A percentile compares a stretch with the other conserved stretches of the same genome.
These are phyloP conservation scores for Nicotiana rustica DNA, from an alignment of 305 asterid genomes.

Conservation along the genomic window DNA sequence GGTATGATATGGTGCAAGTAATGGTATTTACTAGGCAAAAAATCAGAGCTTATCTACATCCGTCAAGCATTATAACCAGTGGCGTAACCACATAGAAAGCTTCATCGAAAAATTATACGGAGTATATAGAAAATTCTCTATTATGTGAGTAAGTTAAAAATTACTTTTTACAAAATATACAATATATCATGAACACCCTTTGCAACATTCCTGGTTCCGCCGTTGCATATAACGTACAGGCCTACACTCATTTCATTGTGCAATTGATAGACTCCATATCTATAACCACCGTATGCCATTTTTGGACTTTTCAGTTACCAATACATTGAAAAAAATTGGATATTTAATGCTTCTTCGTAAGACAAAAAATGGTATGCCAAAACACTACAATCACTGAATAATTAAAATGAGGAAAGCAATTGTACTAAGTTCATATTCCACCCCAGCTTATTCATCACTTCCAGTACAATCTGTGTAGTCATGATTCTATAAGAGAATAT, in stretches of 20 bases:
- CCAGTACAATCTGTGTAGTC: constrained; percentile 8
- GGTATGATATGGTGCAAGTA: not conserved
- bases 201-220: too few species aligned
- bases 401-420: constrained; percentile 28
- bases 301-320: not conserved
- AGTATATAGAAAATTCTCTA: too few species aligned
- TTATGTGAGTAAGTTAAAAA: too few species aligned
- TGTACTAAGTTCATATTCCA: constrained; percentile 24
- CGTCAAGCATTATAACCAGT: not conserved
- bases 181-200: too few species aligned
- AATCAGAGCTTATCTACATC: not conserved
- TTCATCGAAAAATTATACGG: too few species aligned
- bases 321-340: not conserved
- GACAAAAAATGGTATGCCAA: not conserved
- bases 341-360: not conserved
- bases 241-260: not conserved
- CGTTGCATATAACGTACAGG: too few species aligned
- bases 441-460: not conserved
- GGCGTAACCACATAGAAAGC: too few species aligned
- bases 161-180: too few species aligned
- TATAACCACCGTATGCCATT: not conserved
- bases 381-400: not conserved
- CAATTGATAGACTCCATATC: not conserved
- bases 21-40: not conserved
- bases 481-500: not conserved